Conservation (phyloP, 768 basidiomycete genomes). For the Mycena epipterygia region DNA sequence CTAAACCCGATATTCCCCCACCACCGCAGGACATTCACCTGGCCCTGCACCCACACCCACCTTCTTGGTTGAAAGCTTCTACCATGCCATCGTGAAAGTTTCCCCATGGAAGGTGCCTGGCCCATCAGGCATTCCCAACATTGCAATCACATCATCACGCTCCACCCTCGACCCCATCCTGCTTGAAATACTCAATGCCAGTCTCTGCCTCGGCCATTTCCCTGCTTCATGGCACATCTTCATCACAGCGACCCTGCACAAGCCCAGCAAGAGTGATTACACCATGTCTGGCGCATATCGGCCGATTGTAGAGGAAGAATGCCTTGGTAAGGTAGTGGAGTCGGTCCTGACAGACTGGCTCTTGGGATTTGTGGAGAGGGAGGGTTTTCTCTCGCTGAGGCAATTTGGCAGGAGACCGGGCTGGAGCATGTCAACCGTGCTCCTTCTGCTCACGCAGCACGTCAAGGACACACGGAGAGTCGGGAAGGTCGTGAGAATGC, state of each 20-base stretch:
- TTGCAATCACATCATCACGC: neutral
- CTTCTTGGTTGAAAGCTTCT: neutral
- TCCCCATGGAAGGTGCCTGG: slow-evolving; percentile 1
- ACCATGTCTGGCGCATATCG: neutral
- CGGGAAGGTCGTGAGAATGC: neutral
- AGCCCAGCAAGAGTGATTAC: slow-evolving; percentile 3
- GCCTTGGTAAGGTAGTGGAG: neutral
- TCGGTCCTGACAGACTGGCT: slow-evolving; percentile 1
- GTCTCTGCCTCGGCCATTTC: neutral
- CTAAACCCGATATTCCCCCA: neutral
- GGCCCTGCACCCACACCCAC: neutral
- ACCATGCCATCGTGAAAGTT: neutral
- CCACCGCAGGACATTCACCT: neutral
- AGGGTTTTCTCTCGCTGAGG: neutral
- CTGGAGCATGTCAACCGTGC: neutral
- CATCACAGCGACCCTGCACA: neutral
- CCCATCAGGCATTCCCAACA: slow-evolving; percentile 5
- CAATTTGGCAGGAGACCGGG: slow-evolving; percentile 6
- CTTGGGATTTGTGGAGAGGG: neutral
- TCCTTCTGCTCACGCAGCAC: slow-evolving; percentile 1
- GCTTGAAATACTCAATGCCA: neutral
- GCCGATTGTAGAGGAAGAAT: slow-evolving; percentile 6
- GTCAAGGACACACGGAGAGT: slow-evolving; percentile 4
- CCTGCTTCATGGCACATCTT: neutral
- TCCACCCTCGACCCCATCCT: neutral